Evolutionary conservation across 2,329 filamentous ascomycete species (phyloP), one percentile per base, ranked within the genome.

Genomic region (Colletotrichum gigasporum): DNA sequence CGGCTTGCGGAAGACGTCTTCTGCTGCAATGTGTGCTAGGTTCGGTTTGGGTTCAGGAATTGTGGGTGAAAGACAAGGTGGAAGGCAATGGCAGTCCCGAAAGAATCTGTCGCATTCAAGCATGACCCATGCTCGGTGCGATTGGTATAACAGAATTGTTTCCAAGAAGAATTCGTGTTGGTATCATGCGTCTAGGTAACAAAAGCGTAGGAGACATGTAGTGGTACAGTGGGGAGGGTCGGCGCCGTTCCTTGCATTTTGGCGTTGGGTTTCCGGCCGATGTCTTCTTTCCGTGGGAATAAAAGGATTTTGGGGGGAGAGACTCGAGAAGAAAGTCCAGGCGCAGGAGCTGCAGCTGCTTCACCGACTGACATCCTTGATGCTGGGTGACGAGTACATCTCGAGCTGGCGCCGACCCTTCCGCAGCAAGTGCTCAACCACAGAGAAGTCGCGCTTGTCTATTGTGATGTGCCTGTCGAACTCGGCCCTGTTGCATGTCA

Each of bases 381-480:
- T 94, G 3, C 90, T 91, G 24, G 91, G 89, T 5, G 90, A 87
- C n/a, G 90, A 87, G 78, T 96, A 96, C 45, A 89, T 86, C 67
- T 97, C 93, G 16, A 97, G 82, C 74, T 97, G 93, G 44, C 92
- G 86, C 39, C 87, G 85, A 20, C 94, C 94, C 75, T 93, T 95
- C 65, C 94, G 87, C 53, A 97, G 75, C 32, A 97, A 81, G 75
- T 93, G 96, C 76, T 97, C 94, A 61, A 97, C 90, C 5, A 93
- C 90, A 14, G 85, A 83, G 77, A 97, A 97, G 73, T 97, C 93
- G 70, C 92, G 93, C 78, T 93, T 96, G 76, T 91, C 90, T 58
- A 96, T 76, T 8, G 76, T 74, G 11, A 87, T 73, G 72, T 92
- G 85, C 74, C 91, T 91, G 37, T 88, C 82, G 73, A 99, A 98